Conservation (phyloP, 352 stramenopile species). For the Phytophthora boehmeriae region DNA sequence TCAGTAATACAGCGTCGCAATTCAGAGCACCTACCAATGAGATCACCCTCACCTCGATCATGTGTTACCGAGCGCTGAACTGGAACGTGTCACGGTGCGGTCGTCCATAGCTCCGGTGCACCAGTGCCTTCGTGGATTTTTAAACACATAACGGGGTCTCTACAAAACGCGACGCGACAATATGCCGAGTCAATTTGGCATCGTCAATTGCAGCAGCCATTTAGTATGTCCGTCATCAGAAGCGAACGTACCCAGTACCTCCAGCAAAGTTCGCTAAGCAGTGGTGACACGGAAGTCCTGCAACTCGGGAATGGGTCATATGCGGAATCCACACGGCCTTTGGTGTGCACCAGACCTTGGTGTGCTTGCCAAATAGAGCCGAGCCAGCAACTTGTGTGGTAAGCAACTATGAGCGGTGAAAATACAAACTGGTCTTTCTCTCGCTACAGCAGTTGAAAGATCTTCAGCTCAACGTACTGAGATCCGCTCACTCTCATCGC, state of each 20-base stretch:
- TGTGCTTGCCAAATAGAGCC: constrained; percentile 77
- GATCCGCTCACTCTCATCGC: not conserved
- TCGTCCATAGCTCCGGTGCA: constrained; percentile 59
- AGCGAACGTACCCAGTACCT: constrained; percentile 68
- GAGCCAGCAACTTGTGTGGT: constrained; percentile 76
- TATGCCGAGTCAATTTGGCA: constrained; percentile 10
- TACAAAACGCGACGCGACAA: constrained; percentile 12
- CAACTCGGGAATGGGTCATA: constrained; percentile 69
- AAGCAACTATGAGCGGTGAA: too few relatives aligned
- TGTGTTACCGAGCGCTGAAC: constrained; percentile 50
- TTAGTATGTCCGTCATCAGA: not conserved
- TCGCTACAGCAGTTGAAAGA: constrained; percentile 52
- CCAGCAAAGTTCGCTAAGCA: constrained; percentile 67
- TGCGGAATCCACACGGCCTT: constrained; percentile 76
- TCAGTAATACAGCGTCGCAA: too few relatives aligned
- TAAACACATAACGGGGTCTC: constrained; percentile 66
- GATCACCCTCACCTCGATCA: constrained; percentile 45
- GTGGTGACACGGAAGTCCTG: constrained; percentile 68
- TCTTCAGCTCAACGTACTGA: constrained; percentile 79
- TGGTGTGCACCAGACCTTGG: constrained; percentile 70
- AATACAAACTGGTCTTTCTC: constrained; percentile 79
- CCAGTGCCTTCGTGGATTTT: constrained; percentile 62
- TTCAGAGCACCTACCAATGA: too few relatives aligned
- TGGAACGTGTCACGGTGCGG: constrained; percentile 60
- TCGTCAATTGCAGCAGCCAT: constrained; percentile 17